Percentiles rank a stretch among this genome's conserved stretches.
phyloP scores from a whole-genome alignment of 805 yeast genomes.

The Candida nemodendra region DNA sequence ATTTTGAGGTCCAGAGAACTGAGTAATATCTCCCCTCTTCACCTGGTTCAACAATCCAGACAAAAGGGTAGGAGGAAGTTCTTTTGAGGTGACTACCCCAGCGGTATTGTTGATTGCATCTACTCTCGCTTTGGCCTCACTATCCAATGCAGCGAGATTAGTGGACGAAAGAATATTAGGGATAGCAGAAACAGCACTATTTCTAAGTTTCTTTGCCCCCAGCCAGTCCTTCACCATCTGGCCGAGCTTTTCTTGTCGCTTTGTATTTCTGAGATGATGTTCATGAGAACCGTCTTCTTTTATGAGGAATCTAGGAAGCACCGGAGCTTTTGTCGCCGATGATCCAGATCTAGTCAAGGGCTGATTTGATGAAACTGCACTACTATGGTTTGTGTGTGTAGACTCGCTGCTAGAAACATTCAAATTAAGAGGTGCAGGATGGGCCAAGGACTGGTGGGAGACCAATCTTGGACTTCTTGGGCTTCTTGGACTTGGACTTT shows the following conservation, averaged over 20 bases:
- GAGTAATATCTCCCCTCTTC: constrained; percentile 32
- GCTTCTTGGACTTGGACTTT: constrained; percentile 3
- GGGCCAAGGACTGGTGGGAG: no score
- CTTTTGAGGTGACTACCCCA: constrained; percentile 9
- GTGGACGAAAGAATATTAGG: constrained; percentile 54
- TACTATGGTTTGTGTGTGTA: background rate
- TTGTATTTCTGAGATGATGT: constrained; percentile 74
- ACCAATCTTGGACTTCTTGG: background rate
- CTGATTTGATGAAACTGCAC: constrained; percentile 1
- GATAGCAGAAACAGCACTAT: constrained; percentile 70
- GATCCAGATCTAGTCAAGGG: constrained; percentile 21
- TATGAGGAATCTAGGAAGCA: constrained; percentile 48
- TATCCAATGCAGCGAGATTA: constrained; percentile 28
- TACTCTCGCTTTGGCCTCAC: constrained; percentile 26
- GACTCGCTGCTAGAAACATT: constrained; percentile 3
- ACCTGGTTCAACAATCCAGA: constrained; percentile 67
- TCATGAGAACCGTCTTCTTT: constrained; percentile 74
- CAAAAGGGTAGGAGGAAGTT: constrained; percentile 66
- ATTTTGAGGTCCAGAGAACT: constrained; percentile 23
- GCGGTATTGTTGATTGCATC: constrained; percentile 23
- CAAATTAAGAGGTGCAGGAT: constrained; percentile 8
- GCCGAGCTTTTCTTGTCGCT: constrained; percentile 72
- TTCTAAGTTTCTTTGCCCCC: constrained; percentile 70
- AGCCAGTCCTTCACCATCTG: constrained; percentile 73
- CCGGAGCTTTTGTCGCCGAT: constrained; percentile 8